Conservation (phyloP, 2,329 filamentous ascomycete species). For the Dactylellina cionopaga region DNA sequence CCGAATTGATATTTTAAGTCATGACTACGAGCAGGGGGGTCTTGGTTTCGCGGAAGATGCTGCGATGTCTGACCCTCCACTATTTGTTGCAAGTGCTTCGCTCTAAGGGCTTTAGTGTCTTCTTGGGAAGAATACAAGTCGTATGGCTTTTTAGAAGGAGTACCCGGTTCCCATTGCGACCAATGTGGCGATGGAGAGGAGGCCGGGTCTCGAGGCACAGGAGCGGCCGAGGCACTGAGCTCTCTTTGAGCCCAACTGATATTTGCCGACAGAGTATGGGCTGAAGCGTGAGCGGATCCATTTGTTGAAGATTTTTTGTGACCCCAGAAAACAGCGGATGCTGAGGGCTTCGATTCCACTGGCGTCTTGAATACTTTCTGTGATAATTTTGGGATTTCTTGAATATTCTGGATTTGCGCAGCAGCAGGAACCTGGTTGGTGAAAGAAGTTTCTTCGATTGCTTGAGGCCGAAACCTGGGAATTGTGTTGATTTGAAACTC, state of each 20-base stretch:
- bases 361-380: too few relatives aligned
- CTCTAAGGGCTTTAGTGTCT: constrained; percentile 34
- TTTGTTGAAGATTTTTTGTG: not conserved
- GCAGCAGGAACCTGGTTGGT: too few relatives aligned
- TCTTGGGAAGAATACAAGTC: too few relatives aligned
- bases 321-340: too few relatives aligned
- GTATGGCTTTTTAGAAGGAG: constrained; percentile 28
- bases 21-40: too few relatives aligned
- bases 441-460: too few relatives aligned
- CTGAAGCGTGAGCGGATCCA: not conserved
- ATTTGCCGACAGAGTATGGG: not conserved
- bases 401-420: not conserved
- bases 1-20: too few relatives aligned
- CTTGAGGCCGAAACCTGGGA: too few relatives aligned
- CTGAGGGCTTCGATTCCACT: too few relatives aligned
- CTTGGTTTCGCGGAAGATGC: not conserved
- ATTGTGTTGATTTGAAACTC: too few relatives aligned
- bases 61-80: constrained; percentile 55
- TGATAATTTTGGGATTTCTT: not conserved
- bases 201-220: not conserved
- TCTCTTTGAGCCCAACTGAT: constrained; percentile 29
- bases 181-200: not conserved
- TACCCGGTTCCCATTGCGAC: constrained; percentile 25
- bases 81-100: constrained; percentile 42
- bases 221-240: not conserved